Conservation (phyloP, 495 filamentous ascomycete genomes). For the Aspergillus bridgeri region DNA sequence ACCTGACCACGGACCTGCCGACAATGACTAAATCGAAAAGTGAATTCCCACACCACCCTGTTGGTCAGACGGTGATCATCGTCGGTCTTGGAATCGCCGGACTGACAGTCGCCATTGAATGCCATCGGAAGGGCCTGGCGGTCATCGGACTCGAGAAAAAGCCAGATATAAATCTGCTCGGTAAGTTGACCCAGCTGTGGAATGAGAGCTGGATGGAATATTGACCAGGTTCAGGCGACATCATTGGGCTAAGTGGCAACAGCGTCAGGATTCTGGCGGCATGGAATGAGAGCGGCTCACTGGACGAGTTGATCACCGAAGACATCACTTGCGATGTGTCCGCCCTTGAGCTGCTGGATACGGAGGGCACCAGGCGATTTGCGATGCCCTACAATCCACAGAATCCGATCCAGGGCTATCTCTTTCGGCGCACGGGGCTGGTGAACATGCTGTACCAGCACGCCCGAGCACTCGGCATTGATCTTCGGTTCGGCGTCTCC, state of each 20-base stretch:
- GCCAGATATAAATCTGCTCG: constrained; percentile 42
- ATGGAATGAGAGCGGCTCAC: too few relatives aligned
- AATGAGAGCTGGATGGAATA: background rate
- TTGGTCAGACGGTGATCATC: constrained; percentile 11
- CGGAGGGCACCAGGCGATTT: too few relatives aligned
- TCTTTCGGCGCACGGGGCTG: constrained; percentile 44
- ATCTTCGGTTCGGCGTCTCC: constrained; percentile 7
- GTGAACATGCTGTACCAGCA: constrained; percentile 49
- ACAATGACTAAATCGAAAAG: too few relatives aligned
- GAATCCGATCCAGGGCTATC: background rate
- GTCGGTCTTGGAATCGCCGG: constrained; percentile 51
- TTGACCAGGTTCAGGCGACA: constrained; percentile 46
- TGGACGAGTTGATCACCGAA: too few relatives aligned
- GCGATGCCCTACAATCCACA: constrained; percentile 2
- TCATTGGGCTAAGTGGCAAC: constrained; percentile 51
- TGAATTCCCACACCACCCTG: too few relatives aligned
- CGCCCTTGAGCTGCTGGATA: too few relatives aligned
- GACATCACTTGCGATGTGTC: too few relatives aligned
- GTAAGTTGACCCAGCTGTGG: background rate
- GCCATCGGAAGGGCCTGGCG: constrained; percentile 57
- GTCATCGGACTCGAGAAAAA: constrained; percentile 56
- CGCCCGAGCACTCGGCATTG: constrained; percentile 15
- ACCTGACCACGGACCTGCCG: too few relatives aligned
- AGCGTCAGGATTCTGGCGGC: too few relatives aligned
- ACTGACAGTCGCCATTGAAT: constrained; percentile 59